Conservation (phyloP, 2,329 filamentous ascomycete genomes). For the Phaeosphaeria sp. region DNA sequence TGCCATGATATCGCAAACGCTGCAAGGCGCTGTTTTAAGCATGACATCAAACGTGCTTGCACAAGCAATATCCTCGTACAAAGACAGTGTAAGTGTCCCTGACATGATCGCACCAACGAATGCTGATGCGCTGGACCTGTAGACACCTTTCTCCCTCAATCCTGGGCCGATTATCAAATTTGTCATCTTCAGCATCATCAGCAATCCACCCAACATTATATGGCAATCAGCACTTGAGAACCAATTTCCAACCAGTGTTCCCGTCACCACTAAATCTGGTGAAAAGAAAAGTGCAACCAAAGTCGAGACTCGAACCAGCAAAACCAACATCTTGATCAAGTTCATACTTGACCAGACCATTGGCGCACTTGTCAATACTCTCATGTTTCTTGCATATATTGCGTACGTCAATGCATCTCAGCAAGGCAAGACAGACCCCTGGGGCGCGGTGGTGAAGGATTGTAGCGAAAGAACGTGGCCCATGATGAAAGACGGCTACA, state of each 20-base stretch:
- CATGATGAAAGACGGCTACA: slow-evolving; percentile 66
- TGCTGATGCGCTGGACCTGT: background rate
- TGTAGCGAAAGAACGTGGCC: slow-evolving; percentile 62
- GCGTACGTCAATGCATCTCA: slow-evolving; percentile 52
- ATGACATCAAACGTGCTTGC: slow-evolving; percentile 75
- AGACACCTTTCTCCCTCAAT: slow-evolving; percentile 69
- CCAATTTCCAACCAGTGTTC: slow-evolving; percentile 68
- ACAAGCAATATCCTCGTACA: slow-evolving; percentile 71
- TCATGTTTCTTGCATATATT: slow-evolving; percentile 67
- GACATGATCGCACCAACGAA: background rate
- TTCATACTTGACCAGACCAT: slow-evolving; percentile 72
- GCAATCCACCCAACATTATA: slow-evolving; percentile 80
- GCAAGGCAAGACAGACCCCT: slow-evolving; percentile 32
- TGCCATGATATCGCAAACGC: slow-evolving; percentile 42
- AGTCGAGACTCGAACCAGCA: slow-evolving; percentile 52
- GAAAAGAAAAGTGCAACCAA: slow-evolving; percentile 41
- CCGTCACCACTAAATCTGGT: slow-evolving; percentile 36
- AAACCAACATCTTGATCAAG: slow-evolving; percentile 71
- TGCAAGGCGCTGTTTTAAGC: slow-evolving; percentile 71
- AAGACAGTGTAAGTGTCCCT: slow-evolving; percentile 57
- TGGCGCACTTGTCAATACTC: slow-evolving; percentile 69
- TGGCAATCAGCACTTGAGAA: slow-evolving; percentile 85
- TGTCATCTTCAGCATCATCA: slow-evolving; percentile 73
- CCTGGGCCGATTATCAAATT: slow-evolving; percentile 76
- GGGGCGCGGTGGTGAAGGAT: slow-evolving; percentile 37